These are phyloP conservation scores for Sechiopsis laciniata DNA, from an alignment of 306 rosid genomes.

Conservation along the genomic window DNA sequence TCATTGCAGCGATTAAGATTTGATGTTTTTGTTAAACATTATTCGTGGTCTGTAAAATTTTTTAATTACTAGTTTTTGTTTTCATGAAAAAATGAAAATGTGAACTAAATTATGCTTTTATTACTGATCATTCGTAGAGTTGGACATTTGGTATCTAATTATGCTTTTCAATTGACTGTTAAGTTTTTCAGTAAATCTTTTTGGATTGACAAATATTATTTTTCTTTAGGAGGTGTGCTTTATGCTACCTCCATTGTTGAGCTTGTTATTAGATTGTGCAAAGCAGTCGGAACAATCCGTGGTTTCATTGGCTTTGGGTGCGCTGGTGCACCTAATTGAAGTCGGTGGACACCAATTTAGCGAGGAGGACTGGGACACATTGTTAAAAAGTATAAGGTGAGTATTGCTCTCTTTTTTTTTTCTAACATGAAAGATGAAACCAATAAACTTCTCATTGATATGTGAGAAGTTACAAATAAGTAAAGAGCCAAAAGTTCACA, in stretches of 20 bases:
- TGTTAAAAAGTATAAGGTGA: constrained; percentile 88
- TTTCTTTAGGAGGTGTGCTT: constrained; percentile 90
- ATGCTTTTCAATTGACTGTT: constrained; percentile 14
- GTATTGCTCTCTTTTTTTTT: not conserved
- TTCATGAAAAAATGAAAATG: no score
- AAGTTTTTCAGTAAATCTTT: constrained; percentile 16
- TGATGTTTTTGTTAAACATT: no score
- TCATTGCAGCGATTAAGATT: no score
- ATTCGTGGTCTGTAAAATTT: no score
- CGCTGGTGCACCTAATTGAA: constrained; percentile 90
- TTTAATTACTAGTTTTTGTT: no score
- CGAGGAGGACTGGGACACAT: constrained; percentile 85
- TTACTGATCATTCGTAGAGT: no score
- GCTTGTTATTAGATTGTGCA: constrained; percentile 95
- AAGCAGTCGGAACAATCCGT: constrained; percentile 95
- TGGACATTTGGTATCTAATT: no score
- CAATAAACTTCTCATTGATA: not conserved
- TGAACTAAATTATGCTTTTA: no score
- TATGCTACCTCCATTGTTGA: constrained; percentile 85
- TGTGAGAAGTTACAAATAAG: not conserved
- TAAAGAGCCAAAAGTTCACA: not conserved
- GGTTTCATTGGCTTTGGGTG: constrained; percentile 96
- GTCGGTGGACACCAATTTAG: constrained; percentile 99
- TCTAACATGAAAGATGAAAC: not conserved
- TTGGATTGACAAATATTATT: constrained; percentile 21